These are phyloP conservation scores for Posidonia australis DNA, from an alignment of 106 monocot genomes.

Conservation along the genomic window DNA sequence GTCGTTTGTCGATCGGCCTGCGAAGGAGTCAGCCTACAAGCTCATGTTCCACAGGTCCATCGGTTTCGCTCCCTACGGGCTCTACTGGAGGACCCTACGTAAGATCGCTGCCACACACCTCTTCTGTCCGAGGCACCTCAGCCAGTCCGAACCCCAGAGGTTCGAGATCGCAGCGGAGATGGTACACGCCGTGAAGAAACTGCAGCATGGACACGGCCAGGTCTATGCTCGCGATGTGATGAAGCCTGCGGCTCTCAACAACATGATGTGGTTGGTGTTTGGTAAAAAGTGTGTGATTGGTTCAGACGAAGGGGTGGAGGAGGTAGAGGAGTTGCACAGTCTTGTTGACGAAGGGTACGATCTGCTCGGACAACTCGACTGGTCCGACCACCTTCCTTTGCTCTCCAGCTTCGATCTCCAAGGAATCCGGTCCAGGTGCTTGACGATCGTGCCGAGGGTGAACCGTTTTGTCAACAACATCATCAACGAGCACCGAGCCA, in stretches of 20 bases:
- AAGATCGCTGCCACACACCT: conserved; percentile 41
- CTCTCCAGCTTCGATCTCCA: conserved; percentile 38
- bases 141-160: conserved; percentile 9
- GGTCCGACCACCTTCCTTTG: conserved; percentile 45
- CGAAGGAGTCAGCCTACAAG: conserved; percentile 56
- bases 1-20: conserved; percentile 52
- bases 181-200: neutral
- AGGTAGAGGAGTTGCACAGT: conserved; percentile 18
- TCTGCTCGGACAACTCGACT: conserved; percentile 44
- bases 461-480: conserved; percentile 41
- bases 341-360: conserved; percentile 67
- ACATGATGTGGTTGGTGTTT: conserved; percentile 57
- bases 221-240: conserved; percentile 22
- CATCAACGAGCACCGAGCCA: conserved; percentile 37
- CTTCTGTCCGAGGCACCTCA: conserved; percentile 38
- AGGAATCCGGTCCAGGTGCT: conserved; percentile 33
- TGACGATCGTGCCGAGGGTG: conserved; percentile 34
- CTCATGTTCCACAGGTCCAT: conserved; percentile 68
- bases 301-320: neutral
- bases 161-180: conserved; percentile 29
- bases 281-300: conserved; percentile 30
- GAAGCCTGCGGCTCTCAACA: conserved; percentile 38
- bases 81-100: conserved; percentile 55
- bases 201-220: neutral
- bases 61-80: conserved; percentile 65